Percentiles rank a stretch among this genome's conserved stretches.
These are phyloP conservation scores for Pythium brassicae DNA, from an alignment of 352 stramenopile genomes.

Conservation along the genomic window DNA sequence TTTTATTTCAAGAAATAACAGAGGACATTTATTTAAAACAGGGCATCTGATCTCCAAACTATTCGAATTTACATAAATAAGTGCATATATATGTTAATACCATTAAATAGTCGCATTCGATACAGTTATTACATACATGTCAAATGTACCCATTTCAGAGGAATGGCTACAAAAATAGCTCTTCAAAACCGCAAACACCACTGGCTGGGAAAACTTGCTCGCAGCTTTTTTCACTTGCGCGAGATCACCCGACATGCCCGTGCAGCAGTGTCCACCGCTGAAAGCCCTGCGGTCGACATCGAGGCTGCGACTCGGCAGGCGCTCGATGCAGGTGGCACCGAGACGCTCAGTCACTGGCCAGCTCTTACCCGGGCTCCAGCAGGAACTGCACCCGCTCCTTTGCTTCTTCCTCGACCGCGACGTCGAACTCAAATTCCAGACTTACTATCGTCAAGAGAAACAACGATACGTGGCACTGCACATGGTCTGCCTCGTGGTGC, in stretches of 20 bases:
- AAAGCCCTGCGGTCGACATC: conserved; percentile 6
- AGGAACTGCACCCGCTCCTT: conserved; percentile 35
- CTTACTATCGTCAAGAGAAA: conserved; percentile 43
- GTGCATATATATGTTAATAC: too few relatives aligned
- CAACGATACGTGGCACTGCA: conserved; percentile 25
- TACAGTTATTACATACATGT: too few relatives aligned
- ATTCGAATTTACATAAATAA: too few relatives aligned
- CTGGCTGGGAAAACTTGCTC: neutral
- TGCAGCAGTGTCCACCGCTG: neutral
- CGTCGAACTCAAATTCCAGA: conserved; percentile 62
- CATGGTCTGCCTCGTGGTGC: conserved; percentile 27
- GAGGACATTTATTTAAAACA: too few relatives aligned
- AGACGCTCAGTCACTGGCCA: conserved; percentile 20
- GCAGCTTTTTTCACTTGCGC: neutral
- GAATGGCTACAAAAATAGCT: too few relatives aligned
- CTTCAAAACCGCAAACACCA: neutral
- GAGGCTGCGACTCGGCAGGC: conserved; percentile 14
- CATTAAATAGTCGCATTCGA: too few relatives aligned
- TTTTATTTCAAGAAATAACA: too few relatives aligned
- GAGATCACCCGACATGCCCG: too few relatives aligned
- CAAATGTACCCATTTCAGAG: too few relatives aligned
- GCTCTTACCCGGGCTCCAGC: conserved; percentile 26
- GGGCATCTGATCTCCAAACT: too few relatives aligned
- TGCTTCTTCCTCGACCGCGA: conserved; percentile 50
- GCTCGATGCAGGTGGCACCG: conserved; percentile 25